Evolutionary conservation across 2,329 filamentous ascomycete species (phyloP).

Genomic region (Penicillium polonicum): DNA sequence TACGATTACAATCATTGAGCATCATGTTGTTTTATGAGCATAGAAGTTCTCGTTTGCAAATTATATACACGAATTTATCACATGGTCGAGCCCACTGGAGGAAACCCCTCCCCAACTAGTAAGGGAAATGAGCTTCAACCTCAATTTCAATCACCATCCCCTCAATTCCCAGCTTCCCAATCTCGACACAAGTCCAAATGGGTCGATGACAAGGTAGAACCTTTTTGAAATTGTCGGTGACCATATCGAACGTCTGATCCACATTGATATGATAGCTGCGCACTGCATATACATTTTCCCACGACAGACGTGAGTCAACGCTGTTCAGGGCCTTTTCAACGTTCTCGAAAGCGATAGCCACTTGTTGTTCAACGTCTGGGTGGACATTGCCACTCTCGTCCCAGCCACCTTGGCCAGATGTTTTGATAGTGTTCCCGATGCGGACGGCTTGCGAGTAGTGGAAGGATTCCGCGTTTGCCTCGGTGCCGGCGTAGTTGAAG

Average conservation of each 20-base stretch:
- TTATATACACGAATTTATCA: neutral
- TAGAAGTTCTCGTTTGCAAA: neutral
- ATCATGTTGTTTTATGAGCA: neutral
- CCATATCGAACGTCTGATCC: slow-evolving; percentile 14
- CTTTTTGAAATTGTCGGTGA: slow-evolving; percentile 20
- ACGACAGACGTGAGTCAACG: slow-evolving; percentile 10
- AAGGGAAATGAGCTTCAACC: slow-evolving; percentile 16
- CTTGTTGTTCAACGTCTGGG: slow-evolving; percentile 11
- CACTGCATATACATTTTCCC: slow-evolving; percentile 23
- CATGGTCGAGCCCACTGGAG: no score
- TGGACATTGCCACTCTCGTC: slow-evolving; percentile 13
- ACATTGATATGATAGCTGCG: slow-evolving; percentile 23
- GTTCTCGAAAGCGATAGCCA: slow-evolving; percentile 21
- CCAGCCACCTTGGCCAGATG: slow-evolving; percentile 28
- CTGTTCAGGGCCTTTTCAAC: slow-evolving; percentile 19
- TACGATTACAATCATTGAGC: no score
- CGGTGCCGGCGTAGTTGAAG: slow-evolving; percentile 12
- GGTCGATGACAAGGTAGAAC: slow-evolving; percentile 19
- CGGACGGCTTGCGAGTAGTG: slow-evolving; percentile 28
- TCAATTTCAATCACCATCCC: slow-evolving; percentile 23
- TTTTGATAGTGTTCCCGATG: slow-evolving; percentile 23
- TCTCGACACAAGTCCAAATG: slow-evolving; percentile 22
- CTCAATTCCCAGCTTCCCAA: slow-evolving; percentile 16
- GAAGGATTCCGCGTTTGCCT: slow-evolving; percentile 13
- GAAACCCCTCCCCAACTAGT: neutral